Conservation (phyloP, 768 basidiomycete species). For the Lactarius akahatsu region DNA sequence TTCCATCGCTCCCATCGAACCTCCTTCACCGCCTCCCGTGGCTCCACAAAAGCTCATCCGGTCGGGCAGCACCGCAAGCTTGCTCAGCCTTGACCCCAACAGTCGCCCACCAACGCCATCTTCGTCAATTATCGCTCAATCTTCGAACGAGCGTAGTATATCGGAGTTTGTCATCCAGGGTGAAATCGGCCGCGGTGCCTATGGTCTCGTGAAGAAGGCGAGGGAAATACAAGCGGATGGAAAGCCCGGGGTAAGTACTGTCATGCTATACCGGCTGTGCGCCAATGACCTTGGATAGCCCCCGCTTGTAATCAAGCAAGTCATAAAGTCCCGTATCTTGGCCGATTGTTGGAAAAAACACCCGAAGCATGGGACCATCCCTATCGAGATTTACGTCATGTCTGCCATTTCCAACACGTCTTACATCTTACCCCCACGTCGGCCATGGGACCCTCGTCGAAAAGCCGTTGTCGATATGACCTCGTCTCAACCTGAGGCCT, state of each 20-base stretch:
- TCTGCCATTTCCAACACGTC: slow-evolving; percentile 80
- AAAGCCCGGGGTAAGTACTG: slow-evolving; percentile 70
- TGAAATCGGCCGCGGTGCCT: slow-evolving; percentile 92
- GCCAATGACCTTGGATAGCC: slow-evolving; percentile 51
- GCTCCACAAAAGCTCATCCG: slow-evolving; percentile 65
- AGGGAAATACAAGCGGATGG: slow-evolving; percentile 75
- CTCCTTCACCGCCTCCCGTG: slow-evolving; percentile 61
- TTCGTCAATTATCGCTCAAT: slow-evolving; percentile 45
- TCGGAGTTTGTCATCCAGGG: slow-evolving; percentile 82
- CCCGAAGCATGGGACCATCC: slow-evolving; percentile 90
- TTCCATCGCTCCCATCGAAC: slow-evolving; percentile 72
- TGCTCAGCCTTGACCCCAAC: slow-evolving; percentile 57
- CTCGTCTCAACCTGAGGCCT: slow-evolving; percentile 25
- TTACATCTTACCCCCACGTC: slow-evolving; percentile 72
- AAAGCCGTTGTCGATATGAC: slow-evolving; percentile 29
- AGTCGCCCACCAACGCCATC: slow-evolving; percentile 64
- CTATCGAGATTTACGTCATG: slow-evolving; percentile 97
- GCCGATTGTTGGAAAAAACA: slow-evolving; percentile 99
- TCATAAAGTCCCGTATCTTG: slow-evolving; percentile 97
- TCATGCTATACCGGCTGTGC: slow-evolving; percentile 17
- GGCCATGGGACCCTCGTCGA: slow-evolving; percentile 83
- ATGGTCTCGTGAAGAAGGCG: slow-evolving; percentile 90
- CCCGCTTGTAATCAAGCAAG: slow-evolving; percentile 92
- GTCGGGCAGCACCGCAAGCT: slow-evolving; percentile 59
- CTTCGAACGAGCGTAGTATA: slow-evolving; percentile 63